Evolutionary conservation across 192 early-diverging fungal species (phyloP), one percentile per base, ranked within the genome.

Genomic region (Dissophora ornata): DNA sequence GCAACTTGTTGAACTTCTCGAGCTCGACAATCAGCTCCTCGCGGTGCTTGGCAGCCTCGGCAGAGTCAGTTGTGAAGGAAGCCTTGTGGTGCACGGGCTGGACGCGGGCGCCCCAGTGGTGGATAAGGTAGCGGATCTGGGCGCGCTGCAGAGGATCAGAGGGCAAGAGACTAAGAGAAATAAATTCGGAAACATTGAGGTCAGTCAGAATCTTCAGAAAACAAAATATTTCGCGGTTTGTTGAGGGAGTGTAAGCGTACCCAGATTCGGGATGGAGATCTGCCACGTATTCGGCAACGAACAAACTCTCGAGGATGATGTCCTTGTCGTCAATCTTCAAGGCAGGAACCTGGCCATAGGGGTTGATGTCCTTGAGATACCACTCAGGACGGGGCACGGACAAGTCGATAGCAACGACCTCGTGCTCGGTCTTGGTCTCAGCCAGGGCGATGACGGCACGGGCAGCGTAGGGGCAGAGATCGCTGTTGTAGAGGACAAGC

Each of bases 381-480:
- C 80, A 91, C 80, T 90, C 88, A 8, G 80, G 69, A 19, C 90
- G 90, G 40, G 90, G 90, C 65, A 87, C 88, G 12, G 49, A 22
- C 22, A 93, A 78, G 55, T 93, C 90, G 55, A 93, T 93, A 24
- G 83, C 58, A 25, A 90, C 81, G 8, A 83, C 56, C 40, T 85
- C 81, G 57, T 85, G 82, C 9, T 81, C 78, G 15, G 80, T 75
- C 10, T 83, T 80, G 59, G 83, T 78, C 47, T 88, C 87, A 26
- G 81, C 80, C 19, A 91, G 69, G 2, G 90, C 87, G 34, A 92
- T 85, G 33, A 83, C 71, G 0, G 88, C 84, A 33, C 92, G 89
- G 34, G 88, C 90, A 16, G 92, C 90, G 42, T 82, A 93, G n/a
- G 92, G 92, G 64, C 90, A 92, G 25, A 70, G n/a, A 10, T 40